Base-by-base conservation (phyloP, 2,329 filamentous ascomycete genomes). In the Fragosphaeria purpurea region DNA sequence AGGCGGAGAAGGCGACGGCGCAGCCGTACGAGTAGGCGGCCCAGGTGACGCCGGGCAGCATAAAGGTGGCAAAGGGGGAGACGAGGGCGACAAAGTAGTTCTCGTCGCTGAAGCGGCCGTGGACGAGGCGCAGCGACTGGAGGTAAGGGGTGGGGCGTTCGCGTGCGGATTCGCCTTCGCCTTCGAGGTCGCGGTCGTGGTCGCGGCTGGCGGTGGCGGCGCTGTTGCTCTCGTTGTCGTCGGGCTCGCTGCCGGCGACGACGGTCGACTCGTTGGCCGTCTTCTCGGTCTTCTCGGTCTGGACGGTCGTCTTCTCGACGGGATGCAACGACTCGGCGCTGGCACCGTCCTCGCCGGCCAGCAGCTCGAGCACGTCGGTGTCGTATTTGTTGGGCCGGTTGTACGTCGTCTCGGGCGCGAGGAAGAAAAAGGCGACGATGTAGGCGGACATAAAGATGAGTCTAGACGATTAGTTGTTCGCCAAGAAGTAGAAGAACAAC, bases 341-440 rank as follows among this genome's bases (percentile, higher is more conserved):
- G 12, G 12, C 39, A 9, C 43, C 47, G 11, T 35, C 9, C 32
- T 48, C 47, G 47, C 43, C 32, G 8, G 47, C 47, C 13, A 48
- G 47, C 6, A 42, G 6, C 9, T 48, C 47, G n/a, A 33, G 39
- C 10, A 48, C 40, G 33, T 48, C 47, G 8, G 35, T 48, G 33
- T 48, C 47, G 32, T n/a, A 48, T 35, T 38, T 42, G 5, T 13
- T 48, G 32, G 38, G 11, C 22, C 47, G 39, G 40, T 43, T 48
- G 47, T 68, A 71, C 4, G 62, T 60, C 5, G 69, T 71, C 52
- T 71, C 68, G 1, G 67, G 68, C 4, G 67, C 67, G 54, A 70
- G 69, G 40, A 70, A 58, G 50, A 67, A 63, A 41, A 69, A 61
- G 6, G 68, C 55, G 7, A 69, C 39, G 10, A 61, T 56, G 50